A percentile compares a stretch with the other conserved stretches of the same genome.
Conservation (phyloP, 495 filamentous ascomycete genomes). For the Oleoguttula mirabilis region DNA sequence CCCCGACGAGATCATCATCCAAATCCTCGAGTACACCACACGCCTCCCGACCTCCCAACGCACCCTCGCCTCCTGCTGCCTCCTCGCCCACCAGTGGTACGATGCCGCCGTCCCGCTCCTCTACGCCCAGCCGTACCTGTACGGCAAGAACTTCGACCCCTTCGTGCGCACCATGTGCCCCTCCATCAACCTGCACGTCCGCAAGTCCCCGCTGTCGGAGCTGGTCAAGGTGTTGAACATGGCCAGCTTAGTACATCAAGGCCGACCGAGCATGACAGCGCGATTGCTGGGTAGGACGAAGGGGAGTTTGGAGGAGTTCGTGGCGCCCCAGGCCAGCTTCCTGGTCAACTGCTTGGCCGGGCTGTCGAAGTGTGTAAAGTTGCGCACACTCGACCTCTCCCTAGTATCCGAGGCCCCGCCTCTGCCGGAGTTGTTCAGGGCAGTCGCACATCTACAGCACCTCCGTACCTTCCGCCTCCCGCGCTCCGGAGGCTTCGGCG, state of each 20-base stretch:
- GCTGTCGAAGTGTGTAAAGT: conserved; percentile 47
- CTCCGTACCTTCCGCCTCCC: conserved; percentile 46
- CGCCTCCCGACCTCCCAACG: conserved; percentile 26
- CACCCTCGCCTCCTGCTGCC: conserved; percentile 42
- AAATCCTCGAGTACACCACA: conserved; percentile 29
- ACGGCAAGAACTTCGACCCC: conserved; percentile 41
- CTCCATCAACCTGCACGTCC: conserved; percentile 43
- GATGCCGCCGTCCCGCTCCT: conserved; percentile 41
- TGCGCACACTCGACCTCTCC: conserved; percentile 46
- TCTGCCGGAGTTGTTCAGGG: conserved; percentile 41
- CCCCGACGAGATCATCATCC: conserved; percentile 42
- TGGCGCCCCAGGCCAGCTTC: conserved; percentile 56
- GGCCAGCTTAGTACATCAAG: conserved; percentile 49
- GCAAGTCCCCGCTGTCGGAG: conserved; percentile 40
- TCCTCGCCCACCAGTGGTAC: conserved; percentile 57
- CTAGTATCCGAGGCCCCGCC: conserved; percentile 44
- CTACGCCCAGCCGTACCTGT: conserved; percentile 42
- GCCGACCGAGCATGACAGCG: conserved; percentile 51
- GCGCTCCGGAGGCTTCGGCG: conserved; percentile 34
- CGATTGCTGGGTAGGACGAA: conserved; percentile 50
- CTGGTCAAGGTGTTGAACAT: conserved; percentile 50
- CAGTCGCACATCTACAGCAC: conserved; percentile 37
- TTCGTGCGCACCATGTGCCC: conserved; percentile 57
- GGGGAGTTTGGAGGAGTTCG: conserved; percentile 44
- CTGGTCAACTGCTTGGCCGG: conserved; percentile 51